Evolutionary conservation across 306 rosid species (phyloP).

Genomic region (Amphicarpaea edgeworthii): DNA sequence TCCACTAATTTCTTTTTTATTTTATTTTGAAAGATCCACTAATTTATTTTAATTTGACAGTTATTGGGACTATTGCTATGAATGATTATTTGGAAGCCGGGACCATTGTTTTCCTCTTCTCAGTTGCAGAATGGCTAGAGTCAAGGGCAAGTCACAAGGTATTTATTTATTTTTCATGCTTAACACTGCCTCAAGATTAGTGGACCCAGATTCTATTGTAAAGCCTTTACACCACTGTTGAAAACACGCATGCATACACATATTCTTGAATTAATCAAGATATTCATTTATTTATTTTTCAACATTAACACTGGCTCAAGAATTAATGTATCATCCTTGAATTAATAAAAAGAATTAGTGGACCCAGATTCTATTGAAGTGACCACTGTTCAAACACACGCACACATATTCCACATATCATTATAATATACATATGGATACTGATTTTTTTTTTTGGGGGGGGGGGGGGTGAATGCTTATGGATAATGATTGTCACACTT

Average conservation of each 20-base stretch:
- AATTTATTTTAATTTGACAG: conserved; percentile 51
- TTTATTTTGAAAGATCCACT: no score
- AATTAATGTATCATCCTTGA: background rate
- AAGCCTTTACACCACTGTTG: background rate
- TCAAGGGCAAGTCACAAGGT: conserved; percentile 92
- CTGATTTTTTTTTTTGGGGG: background rate
- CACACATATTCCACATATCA: background rate
- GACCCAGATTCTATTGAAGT: background rate
- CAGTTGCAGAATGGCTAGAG: conserved; percentile 91
- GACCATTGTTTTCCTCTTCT: conserved; percentile 88
- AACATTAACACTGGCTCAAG: background rate
- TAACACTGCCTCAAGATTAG: background rate
- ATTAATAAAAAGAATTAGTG: background rate
- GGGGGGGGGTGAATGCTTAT: background rate
- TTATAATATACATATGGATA: background rate
- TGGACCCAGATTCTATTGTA: background rate
- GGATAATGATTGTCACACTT: background rate
- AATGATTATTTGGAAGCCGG: conserved; percentile 88
- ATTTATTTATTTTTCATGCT: background rate
- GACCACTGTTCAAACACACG: background rate
- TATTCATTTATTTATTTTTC: conserved; percentile 26
- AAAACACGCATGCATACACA: background rate
- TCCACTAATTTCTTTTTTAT: background rate
- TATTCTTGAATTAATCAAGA: conserved; percentile 51
- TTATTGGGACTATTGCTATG: conserved; percentile 77